These are phyloP conservation scores for Rhodosporidiobolus sp. DNA, from an alignment of 768 basidiomycete genomes.

Conservation along the genomic window DNA sequence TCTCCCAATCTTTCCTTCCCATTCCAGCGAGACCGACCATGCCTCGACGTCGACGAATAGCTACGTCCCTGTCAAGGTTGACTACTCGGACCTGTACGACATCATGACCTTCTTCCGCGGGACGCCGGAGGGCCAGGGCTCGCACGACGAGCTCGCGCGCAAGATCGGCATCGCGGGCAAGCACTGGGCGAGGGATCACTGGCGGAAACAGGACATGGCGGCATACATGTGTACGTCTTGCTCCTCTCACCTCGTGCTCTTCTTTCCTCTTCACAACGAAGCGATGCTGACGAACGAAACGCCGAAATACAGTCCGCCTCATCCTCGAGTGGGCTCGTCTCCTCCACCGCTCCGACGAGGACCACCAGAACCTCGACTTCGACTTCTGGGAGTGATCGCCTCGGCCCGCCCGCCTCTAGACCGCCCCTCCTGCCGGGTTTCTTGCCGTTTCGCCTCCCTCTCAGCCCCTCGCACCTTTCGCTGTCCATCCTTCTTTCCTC, in stretches of 20 bases:
- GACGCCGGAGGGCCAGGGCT: slow-evolving; percentile 57
- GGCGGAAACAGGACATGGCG: slow-evolving; percentile 43
- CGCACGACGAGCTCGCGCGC: slow-evolving; percentile 60
- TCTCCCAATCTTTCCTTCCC: background rate
- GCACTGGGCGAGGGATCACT: slow-evolving; percentile 40
- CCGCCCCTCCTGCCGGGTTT: too few relatives aligned
- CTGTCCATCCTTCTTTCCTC: too few relatives aligned
- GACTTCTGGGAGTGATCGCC: slow-evolving; percentile 11
- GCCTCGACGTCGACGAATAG: background rate
- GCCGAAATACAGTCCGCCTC: slow-evolving; percentile 36
- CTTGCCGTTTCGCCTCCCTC: too few relatives aligned
- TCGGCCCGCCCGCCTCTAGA: too few relatives aligned
- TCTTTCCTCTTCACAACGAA: background rate
- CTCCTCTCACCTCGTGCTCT: background rate
- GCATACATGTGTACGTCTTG: slow-evolving; percentile 38
- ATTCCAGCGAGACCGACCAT: too few relatives aligned
- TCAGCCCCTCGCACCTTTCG: too few relatives aligned
- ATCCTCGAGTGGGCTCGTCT: slow-evolving; percentile 41
- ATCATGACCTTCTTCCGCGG: slow-evolving; percentile 69
- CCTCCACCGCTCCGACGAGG: slow-evolving; percentile 39
- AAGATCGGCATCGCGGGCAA: slow-evolving; percentile 59
- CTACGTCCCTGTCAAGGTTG: slow-evolving; percentile 25
- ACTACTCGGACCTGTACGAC: slow-evolving; percentile 57
- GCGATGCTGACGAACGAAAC: background rate
- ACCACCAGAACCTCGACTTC: slow-evolving; percentile 31